Evolutionary conservation across 306 rosid genomes (phyloP), one percentile per base, ranked within the genome.

Genomic region (Hylodesmum podocarpum): DNA sequence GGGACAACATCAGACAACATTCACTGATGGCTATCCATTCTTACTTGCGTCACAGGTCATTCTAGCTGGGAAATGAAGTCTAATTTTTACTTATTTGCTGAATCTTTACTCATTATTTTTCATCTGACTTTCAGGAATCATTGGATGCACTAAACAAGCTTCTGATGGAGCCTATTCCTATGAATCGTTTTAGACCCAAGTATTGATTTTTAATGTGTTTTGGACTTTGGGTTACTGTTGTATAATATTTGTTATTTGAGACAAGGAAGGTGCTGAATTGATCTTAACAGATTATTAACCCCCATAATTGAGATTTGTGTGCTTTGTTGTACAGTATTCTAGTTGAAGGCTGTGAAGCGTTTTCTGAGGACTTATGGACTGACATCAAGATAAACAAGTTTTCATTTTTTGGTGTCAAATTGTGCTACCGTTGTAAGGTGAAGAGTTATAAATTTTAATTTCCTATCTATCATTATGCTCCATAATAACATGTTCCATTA

Each of bases 111-210:
- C 76, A 33, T 24, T 64, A 46, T 72, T 63, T 70, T 21, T 58
- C 74, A 78, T 69, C 46, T 78, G 55, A 46, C 57, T 82, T 82
- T 77, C 93, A 94, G 98, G 95, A 74, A 54, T 91, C 98, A 28
- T 0, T 91, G 90, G 85, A 90, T 86, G 87, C 85, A 59, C 84
- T 94, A 50, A 94, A 94, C 73, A 24, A 77, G 80, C 80, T 79
- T 81, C 85, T 94, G 77, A 80, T 82, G 80, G 91, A 91, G 73
- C 91, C 89, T n/a, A 15, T 94, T 43, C 68, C 91, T 71, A 79
- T 89, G 31, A 89, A 94, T 75, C 97, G 98, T 3, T 94, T 91
- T 80, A 87, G 98, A 80, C 91, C 98, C 77, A 94, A 91, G 96
- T 94, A 89, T 66, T 49, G 1, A 57, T 73, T 47, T 77, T 18